Conservation (phyloP, 441 rosid genomes). For the Breynia disticha region DNA sequence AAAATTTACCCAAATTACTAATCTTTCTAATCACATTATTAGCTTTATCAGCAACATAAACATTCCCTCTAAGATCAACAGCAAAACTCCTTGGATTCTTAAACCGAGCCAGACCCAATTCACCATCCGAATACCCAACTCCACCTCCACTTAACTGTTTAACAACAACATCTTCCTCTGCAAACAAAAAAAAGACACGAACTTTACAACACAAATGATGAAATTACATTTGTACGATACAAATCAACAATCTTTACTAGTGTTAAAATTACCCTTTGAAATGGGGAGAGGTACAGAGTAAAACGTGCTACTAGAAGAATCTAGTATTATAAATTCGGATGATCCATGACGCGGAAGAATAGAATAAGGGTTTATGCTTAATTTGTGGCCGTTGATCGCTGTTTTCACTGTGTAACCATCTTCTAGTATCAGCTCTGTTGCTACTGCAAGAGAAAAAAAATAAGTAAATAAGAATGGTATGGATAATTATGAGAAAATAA, state of each 20-base stretch:
- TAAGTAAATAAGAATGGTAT: not conserved
- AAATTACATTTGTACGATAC: no score
- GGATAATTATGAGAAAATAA: not conserved
- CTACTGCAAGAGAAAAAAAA: slow-evolving; percentile 9
- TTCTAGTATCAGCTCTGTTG: slow-evolving; percentile 32
- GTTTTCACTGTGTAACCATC: slow-evolving; percentile 60
- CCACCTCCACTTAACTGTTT: slow-evolving; percentile 40
- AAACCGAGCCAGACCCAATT: slow-evolving; percentile 36
- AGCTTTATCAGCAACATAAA: slow-evolving; percentile 54
- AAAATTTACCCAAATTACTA: slow-evolving; percentile 5
- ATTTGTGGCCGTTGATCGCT: slow-evolving; percentile 41
- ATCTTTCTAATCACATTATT: slow-evolving; percentile 56
- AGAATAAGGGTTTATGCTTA: slow-evolving; percentile 34
- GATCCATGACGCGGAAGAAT: slow-evolving; percentile 33
- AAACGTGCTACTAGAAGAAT: slow-evolving; percentile 30
- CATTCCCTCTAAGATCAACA: slow-evolving; percentile 48
- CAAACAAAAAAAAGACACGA: not conserved
- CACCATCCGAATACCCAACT: slow-evolving; percentile 39
- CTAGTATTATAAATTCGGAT: slow-evolving; percentile 45
- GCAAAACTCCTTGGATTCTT: slow-evolving; percentile 40
- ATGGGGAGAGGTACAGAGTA: slow-evolving; percentile 40
- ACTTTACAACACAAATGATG: no score
- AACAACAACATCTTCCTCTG: slow-evolving; percentile 24
- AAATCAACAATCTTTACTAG: no score
- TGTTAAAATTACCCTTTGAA: slow-evolving; percentile 24